phyloP scores from a whole-genome alignment of 1,139 yeast species.

The Kodamaea arcana region DNA sequence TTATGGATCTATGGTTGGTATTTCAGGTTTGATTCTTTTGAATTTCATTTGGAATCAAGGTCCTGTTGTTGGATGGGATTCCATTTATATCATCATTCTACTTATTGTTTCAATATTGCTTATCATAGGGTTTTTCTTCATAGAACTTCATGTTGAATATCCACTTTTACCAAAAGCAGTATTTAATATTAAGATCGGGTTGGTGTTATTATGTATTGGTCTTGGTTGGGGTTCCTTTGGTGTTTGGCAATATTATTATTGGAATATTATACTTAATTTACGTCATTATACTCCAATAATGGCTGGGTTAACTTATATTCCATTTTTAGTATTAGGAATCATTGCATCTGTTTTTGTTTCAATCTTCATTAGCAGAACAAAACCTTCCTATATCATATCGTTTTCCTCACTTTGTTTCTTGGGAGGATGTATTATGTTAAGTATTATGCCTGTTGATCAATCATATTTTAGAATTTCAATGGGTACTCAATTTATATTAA shows the following conservation, averaged over 20 bases:
- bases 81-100: conserved; percentile 43
- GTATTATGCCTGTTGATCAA: conserved; percentile 47
- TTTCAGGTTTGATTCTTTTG: conserved; percentile 43
- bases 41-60: conserved; percentile 56
- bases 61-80: conserved; percentile 48
- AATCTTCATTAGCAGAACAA: conserved; percentile 32
- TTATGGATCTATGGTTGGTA: conserved; percentile 44
- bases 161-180: conserved; percentile 49
- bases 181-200: conserved; percentile 34
- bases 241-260: conserved; percentile 45
- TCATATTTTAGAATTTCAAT: conserved; percentile 42
- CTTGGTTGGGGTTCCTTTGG: conserved; percentile 63
- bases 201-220: conserved; percentile 30
- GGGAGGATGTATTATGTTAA: conserved; percentile 44
- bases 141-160: conserved; percentile 24
- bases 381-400: conserved; percentile 43
- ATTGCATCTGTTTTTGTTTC: conserved; percentile 46
- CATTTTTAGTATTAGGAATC: conserved; percentile 44
- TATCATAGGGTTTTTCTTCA: conserved; percentile 27
- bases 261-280: conserved; percentile 40
- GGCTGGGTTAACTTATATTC: conserved; percentile 43
- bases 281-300: conserved; percentile 41
- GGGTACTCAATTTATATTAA: conserved; percentile 45
- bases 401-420: conserved; percentile 44
- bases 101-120: conserved; percentile 38